Base-by-base conservation (phyloP, 768 basidiomycete species). In the Leccinum disarticulatum region DNA sequence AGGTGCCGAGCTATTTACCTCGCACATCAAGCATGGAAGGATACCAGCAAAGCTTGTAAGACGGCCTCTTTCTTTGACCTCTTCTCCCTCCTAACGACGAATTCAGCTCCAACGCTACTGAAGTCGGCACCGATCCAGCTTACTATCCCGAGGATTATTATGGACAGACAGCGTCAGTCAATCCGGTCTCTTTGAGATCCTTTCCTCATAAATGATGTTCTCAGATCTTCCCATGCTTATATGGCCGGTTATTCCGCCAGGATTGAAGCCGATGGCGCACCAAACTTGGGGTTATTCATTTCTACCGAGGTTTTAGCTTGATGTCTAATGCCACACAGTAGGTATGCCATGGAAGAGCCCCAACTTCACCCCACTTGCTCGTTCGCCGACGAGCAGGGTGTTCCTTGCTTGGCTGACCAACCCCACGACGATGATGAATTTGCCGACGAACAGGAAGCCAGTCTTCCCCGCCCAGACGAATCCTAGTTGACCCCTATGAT, bases 1-100 rank as follows among this genome's bases (percentile, higher is more conserved):
- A 50, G 28, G 33, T n/a, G 11, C 5, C n/a, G 10, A 11, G 22
- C 52, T 55, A 63, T 53, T 15, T 38, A 25, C 35, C 58, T 9
- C 35, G 52, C 8, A 35, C 30, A 49, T 41, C 48, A 27, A 41
- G 52, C 41, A 46, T 65, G 36, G 54, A 25, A 38, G 31, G 7
- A 49, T 65, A 57, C 41, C 57, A 27, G 22, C 63, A 54, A 31
- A 54, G 56, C 55, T 65, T 58, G 69, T 71, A 35, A 58, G 70
- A 33, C 27, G 1, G 48, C 19, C 33, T 4, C 38, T 52, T 57
- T 43, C 13, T 36, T 14, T 11, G 22, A 31, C 25, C 25, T 17
- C 43, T 38, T 33, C 41, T 35, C 31, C 25, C 3, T 38, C 27
- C 25, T 65, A 41, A 67, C 27, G 22, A 53, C n/a, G 36, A 25